A percentile compares a stretch with the other conserved stretches of the same genome.
These are phyloP conservation scores for Exophiala oligosperma DNA, from an alignment of 2,329 filamentous ascomycete genomes.

Conservation along the genomic window DNA sequence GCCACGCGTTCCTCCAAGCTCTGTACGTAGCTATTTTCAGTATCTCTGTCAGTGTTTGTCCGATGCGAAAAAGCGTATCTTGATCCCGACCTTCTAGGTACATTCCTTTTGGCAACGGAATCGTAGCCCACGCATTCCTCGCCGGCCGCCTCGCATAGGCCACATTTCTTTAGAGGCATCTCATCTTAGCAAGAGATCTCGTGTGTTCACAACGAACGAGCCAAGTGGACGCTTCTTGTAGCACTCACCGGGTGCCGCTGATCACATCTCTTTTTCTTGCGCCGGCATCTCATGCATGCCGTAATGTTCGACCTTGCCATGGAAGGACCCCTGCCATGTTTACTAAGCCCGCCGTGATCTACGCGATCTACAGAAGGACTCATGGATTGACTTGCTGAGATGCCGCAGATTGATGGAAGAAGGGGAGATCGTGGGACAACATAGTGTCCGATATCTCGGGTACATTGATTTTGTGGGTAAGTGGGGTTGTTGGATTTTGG, in stretches of 20 bases:
- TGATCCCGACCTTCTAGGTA: constrained; percentile 59
- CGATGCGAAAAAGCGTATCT: background rate
- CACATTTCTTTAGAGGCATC: constrained; percentile 59
- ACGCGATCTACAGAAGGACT: constrained; percentile 37
- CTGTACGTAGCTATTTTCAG: constrained; percentile 71
- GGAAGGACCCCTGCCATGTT: constrained; percentile 4
- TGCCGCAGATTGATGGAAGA: background rate
- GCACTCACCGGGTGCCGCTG: constrained; percentile 69
- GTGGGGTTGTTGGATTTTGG: too few species aligned
- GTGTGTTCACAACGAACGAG: background rate
- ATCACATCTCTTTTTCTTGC: constrained; percentile 92
- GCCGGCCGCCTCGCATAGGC: constrained; percentile 83
- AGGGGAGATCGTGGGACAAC: too few species aligned
- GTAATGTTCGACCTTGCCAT: constrained; percentile 65
- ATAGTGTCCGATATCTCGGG: too few species aligned
- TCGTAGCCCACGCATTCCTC: constrained; percentile 93
- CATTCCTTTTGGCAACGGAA: constrained; percentile 91
- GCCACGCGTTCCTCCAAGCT: constrained; percentile 85
- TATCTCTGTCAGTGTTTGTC: background rate
- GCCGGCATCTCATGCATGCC: constrained; percentile 85
- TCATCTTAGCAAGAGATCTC: background rate
- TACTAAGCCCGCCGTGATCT: constrained; percentile 49
- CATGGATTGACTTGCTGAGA: background rate
- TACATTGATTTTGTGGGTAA: too few species aligned
- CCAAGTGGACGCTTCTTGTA: background rate